Conservation (phyloP, 1,284 basidiomycete genomes). For the Sparassis latifolia region DNA sequence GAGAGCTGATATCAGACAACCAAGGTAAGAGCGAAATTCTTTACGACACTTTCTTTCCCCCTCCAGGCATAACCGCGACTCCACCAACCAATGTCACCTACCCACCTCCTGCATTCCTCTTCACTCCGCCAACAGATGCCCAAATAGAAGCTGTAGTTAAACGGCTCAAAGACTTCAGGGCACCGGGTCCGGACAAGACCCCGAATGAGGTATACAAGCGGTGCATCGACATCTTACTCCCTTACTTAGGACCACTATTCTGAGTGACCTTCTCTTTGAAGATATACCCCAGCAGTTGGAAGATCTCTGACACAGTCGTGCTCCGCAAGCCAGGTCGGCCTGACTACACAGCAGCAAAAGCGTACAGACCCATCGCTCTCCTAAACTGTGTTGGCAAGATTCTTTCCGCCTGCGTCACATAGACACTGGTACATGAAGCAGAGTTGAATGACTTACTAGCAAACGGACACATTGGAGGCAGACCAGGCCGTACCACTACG, state of each 20-base stretch:
- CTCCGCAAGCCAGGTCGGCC: conserved; percentile 33
- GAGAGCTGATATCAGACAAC: conserved; percentile 12
- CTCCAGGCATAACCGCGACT: conserved; percentile 19
- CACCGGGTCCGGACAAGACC: conserved; percentile 27
- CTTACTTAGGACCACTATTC: conserved; percentile 24
- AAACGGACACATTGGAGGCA: conserved; percentile 28
- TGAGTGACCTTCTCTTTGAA: conserved; percentile 19
- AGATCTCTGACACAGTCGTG: conserved; percentile 25
- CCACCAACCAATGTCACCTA: conserved; percentile 11
- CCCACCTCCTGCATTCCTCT: conserved; percentile 17
- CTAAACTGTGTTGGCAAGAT: conserved; percentile 30
- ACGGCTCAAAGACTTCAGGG: conserved; percentile 27
- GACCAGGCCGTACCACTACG: conserved; percentile 27
- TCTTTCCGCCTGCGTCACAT: conserved; percentile 21
- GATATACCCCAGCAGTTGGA: conserved; percentile 28
- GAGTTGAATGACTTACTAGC: conserved; percentile 22
- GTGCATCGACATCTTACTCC: conserved; percentile 19
- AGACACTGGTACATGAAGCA: conserved; percentile 15
- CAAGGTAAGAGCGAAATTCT: conserved; percentile 23
- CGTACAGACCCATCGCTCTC: conserved; percentile 36
- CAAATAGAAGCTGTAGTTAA: conserved; percentile 15
- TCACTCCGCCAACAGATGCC: conserved; percentile 13
- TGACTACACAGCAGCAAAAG: conserved; percentile 27
- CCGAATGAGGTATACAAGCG: conserved; percentile 30
- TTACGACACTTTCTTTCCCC: conserved; percentile 29